A percentile compares a stretch with the other conserved stretches of the same genome.
Conservation (phyloP, 768 basidiomycete genomes). For the Mycena belliarum region DNA sequence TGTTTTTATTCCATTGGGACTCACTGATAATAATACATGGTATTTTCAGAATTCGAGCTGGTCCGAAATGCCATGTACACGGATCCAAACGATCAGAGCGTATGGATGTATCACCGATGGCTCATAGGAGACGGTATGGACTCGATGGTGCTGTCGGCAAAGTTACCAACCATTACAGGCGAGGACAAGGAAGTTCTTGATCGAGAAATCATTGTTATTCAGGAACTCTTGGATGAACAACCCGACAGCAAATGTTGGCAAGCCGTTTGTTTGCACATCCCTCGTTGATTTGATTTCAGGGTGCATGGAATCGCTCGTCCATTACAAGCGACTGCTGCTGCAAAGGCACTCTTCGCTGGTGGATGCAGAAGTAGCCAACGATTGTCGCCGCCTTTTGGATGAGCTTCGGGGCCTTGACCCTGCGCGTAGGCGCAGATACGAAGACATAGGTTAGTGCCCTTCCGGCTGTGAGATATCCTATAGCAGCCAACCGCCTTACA, state of each 20-base stretch:
- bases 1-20: not conserved
- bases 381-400: slow-evolving; percentile 53
- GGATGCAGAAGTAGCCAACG: slow-evolving; percentile 39
- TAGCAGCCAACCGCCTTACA: too few species aligned
- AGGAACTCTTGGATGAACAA: slow-evolving; percentile 84
- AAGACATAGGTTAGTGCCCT: slow-evolving; percentile 53
- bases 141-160: not conserved
- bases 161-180: slow-evolving; percentile 42
- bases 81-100: slow-evolving; percentile 93
- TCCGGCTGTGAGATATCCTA: too few species aligned
- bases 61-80: slow-evolving; percentile 95
- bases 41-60: slow-evolving; percentile 80
- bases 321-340: slow-evolving; percentile 77
- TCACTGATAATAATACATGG: not conserved
- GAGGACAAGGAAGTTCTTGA: slow-evolving; percentile 57
- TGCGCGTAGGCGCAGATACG: slow-evolving; percentile 65
- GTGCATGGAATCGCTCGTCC: slow-evolving; percentile 91
- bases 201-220: slow-evolving; percentile 76
- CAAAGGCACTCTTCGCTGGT: slow-evolving; percentile 39
- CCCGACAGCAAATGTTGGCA: slow-evolving; percentile 86
- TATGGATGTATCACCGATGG: slow-evolving; percentile 99
- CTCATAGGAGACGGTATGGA: slow-evolving; percentile 75
- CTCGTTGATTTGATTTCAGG: slow-evolving; percentile 47
- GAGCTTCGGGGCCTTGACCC: slow-evolving; percentile 67
- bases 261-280: not conserved